Conservation (phyloP, 2,329 filamentous ascomycete genomes). For the Geosmithia morbida region DNA sequence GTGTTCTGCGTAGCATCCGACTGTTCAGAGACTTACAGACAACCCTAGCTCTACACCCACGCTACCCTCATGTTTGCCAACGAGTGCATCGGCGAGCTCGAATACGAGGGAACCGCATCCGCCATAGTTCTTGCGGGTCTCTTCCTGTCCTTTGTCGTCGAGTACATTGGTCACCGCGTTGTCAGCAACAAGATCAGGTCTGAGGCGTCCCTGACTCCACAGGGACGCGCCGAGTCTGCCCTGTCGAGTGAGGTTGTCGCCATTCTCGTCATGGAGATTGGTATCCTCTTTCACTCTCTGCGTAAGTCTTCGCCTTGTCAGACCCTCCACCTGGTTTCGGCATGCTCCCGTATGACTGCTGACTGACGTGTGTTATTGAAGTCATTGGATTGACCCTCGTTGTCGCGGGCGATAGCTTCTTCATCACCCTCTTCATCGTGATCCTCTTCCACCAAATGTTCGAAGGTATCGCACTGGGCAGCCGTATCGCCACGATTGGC, state of each 20-base stretch:
- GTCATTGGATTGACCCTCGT: slow-evolving; percentile 51
- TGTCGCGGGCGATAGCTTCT: slow-evolving; percentile 41
- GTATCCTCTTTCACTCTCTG: slow-evolving; percentile 63
- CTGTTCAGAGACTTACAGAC: neutral
- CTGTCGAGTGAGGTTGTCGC: slow-evolving; percentile 35
- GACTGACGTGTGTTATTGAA: slow-evolving; percentile 9
- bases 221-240: slow-evolving; percentile 10
- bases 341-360: neutral
- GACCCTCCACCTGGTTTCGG: neutral
- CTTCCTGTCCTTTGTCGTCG: slow-evolving; percentile 58
- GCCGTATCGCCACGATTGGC: slow-evolving; percentile 49
- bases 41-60: slow-evolving; percentile 53
- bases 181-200: slow-evolving; percentile 22
- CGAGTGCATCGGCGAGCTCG: slow-evolving; percentile 48
- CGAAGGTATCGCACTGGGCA: slow-evolving; percentile 60
- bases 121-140: slow-evolving; percentile 62
- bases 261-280: slow-evolving; percentile 57
- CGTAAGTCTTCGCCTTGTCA: slow-evolving; percentile 23
- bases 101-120: slow-evolving; percentile 55
- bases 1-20: neutral
- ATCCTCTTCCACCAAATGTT: slow-evolving; percentile 72
- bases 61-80: slow-evolving; percentile 60
- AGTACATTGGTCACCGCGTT: slow-evolving; percentile 50
- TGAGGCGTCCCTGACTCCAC: slow-evolving; percentile 9
- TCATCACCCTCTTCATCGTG: slow-evolving; percentile 45